phyloP scores from a whole-genome alignment of 1,284 basidiomycete species.

The Irpex sp. region DNA sequence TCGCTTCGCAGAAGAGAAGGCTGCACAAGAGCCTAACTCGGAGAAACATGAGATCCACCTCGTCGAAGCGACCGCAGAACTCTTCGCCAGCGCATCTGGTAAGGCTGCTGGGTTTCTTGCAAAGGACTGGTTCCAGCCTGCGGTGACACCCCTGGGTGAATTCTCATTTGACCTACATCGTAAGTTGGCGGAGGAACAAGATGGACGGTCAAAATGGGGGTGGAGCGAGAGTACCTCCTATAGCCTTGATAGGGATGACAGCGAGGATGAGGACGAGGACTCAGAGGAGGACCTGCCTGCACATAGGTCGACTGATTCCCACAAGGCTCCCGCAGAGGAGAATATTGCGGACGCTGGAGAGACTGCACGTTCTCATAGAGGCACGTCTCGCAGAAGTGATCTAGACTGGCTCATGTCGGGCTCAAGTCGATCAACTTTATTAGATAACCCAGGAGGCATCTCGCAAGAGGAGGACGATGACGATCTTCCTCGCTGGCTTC shows the following conservation, averaged over 20 bases:
- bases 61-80: slow-evolving; percentile 29
- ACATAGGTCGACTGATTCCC: not conserved
- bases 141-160: slow-evolving; percentile 42
- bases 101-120: slow-evolving; percentile 65
- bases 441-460: slow-evolving; percentile 1
- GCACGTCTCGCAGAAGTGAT: slow-evolving; percentile 4
- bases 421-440: slow-evolving; percentile 18
- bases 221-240: slow-evolving; percentile 37
- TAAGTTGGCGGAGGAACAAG: slow-evolving; percentile 44
- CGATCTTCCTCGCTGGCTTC: slow-evolving; percentile 24
- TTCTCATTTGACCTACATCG: slow-evolving; percentile 57
- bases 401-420: slow-evolving; percentile 22
- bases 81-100: slow-evolving; percentile 47
- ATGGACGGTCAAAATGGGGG: slow-evolving; percentile 50
- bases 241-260: slow-evolving; percentile 24
- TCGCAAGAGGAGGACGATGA: not conserved
- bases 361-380: slow-evolving; percentile 5
- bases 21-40: slow-evolving; percentile 1
- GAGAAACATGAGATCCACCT: slow-evolving; percentile 26
- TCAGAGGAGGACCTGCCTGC: not conserved
- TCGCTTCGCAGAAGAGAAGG: slow-evolving; percentile 10
- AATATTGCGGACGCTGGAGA: not conserved
- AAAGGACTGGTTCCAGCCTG: slow-evolving; percentile 54
- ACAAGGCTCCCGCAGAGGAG: not conserved
- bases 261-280: slow-evolving; percentile 1